phyloP scores from a whole-genome alignment of 495 filamentous ascomycete species.

The Penicillium chermesinum region DNA sequence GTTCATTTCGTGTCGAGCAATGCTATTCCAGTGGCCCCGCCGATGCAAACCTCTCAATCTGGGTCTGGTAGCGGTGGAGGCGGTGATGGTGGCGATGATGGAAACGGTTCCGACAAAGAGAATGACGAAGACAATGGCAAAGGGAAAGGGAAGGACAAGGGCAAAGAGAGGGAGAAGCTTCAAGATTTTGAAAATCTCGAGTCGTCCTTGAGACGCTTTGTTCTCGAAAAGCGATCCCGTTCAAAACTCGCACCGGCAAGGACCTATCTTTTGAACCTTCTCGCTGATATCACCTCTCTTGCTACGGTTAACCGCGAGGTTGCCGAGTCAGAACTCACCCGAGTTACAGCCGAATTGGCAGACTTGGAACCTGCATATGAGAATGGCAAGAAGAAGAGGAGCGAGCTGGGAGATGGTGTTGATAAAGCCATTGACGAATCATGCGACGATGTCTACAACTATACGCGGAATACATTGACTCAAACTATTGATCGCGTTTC shows the following conservation, averaged over 20 bases:
- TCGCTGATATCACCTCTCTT: constrained; percentile 76
- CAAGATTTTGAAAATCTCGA: constrained; percentile 88
- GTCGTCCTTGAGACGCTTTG: constrained; percentile 82
- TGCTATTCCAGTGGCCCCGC: constrained; percentile 70
- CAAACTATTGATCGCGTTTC: constrained; percentile 69
- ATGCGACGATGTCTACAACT: constrained; percentile 75
- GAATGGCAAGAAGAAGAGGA: constrained; percentile 71
- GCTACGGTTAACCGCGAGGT: constrained; percentile 85
- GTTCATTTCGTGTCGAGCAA: constrained; percentile 98
- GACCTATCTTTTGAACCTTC: constrained; percentile 91
- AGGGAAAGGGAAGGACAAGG: constrained; percentile 71
- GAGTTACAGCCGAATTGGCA: constrained; percentile 71
- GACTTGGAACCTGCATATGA: constrained; percentile 83
- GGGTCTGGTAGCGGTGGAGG: constrained; percentile 51
- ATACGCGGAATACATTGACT: constrained; percentile 69
- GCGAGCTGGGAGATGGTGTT: constrained; percentile 76
- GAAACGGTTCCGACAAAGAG: constrained; percentile 39
- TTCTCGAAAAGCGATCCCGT: constrained; percentile 89
- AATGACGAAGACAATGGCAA: constrained; percentile 39
- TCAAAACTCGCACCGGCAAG: constrained; percentile 95
- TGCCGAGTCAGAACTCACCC: constrained; percentile 77
- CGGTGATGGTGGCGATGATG: constrained; percentile 48
- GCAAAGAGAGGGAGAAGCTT: constrained; percentile 80
- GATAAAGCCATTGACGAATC: constrained; percentile 79
- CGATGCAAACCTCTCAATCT: constrained; percentile 42